These are phyloP conservation scores for Panaeolus cyanescens DNA, from an alignment of 768 basidiomycete species.

Conservation along the genomic window DNA sequence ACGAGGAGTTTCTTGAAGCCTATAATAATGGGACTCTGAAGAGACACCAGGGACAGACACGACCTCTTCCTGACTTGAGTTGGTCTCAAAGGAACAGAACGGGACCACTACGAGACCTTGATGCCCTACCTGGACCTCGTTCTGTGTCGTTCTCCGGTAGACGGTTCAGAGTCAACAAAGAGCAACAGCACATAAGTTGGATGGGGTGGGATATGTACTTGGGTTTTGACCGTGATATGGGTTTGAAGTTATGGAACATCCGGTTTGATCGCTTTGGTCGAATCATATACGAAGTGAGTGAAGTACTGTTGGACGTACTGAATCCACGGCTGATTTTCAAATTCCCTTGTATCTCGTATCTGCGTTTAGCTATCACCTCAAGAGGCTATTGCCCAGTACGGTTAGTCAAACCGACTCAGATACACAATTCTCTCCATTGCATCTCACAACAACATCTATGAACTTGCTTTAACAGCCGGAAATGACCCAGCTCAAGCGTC, in stretches of 20 bases:
- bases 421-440: neutral
- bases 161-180: conserved; percentile 56
- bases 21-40: conserved; percentile 54
- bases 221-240: conserved; percentile 70
- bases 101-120: conserved; percentile 49
- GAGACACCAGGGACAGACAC: conserved; percentile 34
- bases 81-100: conserved; percentile 51
- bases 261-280: conserved; percentile 52
- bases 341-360: neutral
- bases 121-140: conserved; percentile 65
- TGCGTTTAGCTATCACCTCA: conserved; percentile 51
- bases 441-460: neutral
- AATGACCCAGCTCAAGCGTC: conserved; percentile 62
- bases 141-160: conserved; percentile 61
- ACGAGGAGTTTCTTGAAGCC: conserved; percentile 52
- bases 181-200: conserved; percentile 61
- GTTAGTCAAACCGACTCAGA: conserved; percentile 26
- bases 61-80: conserved; percentile 30
- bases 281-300: conserved; percentile 57
- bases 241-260: conserved; percentile 60
- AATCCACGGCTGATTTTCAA: neutral
- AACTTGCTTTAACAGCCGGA: conserved; percentile 38
- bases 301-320: neutral
- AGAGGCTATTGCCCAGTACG: conserved; percentile 63
- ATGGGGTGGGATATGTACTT: conserved; percentile 67